phyloP scores from a whole-genome alignment of 805 yeast species.

The Lipomyces japonicus region DNA sequence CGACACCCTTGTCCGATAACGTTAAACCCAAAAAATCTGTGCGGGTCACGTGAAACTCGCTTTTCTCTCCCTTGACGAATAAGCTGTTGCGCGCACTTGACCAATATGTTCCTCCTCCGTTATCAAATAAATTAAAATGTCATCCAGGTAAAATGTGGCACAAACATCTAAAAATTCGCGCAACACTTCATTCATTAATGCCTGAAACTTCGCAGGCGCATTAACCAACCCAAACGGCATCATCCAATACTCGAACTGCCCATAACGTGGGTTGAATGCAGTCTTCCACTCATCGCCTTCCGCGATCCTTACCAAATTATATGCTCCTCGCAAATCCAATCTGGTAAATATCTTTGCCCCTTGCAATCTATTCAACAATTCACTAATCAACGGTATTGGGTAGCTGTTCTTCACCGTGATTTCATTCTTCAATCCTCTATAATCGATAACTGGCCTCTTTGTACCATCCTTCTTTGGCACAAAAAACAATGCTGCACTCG shows the following conservation, averaged over 20 bases:
- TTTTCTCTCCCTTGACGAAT: constrained; percentile 14
- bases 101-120: not conserved
- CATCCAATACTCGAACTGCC: constrained; percentile 4
- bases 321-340: not conserved
- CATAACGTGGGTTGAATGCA: constrained; percentile 6
- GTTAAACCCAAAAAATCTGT: constrained; percentile 13
- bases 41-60: constrained; percentile 10
- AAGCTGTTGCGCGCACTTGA: constrained; percentile 2
- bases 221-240: constrained; percentile 31
- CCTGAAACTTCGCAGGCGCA: constrained; percentile 34
- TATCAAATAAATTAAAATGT: too few species aligned
- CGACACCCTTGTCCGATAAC: constrained; percentile 6
- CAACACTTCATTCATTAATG: constrained; percentile 13
- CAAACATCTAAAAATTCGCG: constrained; percentile 1
- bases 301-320: constrained; percentile 3
- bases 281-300: constrained; percentile 5
- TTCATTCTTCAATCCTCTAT: too few species aligned
- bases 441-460: too few species aligned
- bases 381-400: not conserved
- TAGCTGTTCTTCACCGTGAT: not conserved
- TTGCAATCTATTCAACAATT: not conserved
- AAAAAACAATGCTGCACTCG: too few species aligned
- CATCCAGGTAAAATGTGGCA: constrained; percentile 27
- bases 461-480: too few species aligned
- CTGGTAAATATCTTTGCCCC: not conserved